Evolutionary conservation across 2,329 filamentous ascomycete species (phyloP), one percentile per base, ranked within the genome.

Genomic region (Alternaria sp.): DNA sequence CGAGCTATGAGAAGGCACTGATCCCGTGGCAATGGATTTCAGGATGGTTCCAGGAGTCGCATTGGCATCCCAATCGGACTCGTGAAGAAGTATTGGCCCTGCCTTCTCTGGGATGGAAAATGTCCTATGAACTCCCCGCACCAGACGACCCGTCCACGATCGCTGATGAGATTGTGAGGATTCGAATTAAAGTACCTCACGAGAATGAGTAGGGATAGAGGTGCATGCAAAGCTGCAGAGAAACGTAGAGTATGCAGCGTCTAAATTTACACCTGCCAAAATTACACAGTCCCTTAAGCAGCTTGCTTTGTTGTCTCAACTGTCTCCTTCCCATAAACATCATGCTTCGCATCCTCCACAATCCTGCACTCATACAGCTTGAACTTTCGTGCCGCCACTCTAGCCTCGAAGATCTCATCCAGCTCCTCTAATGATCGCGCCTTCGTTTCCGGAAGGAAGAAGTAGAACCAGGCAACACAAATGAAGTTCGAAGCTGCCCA

Each of bases 371-470:
- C 25, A 43, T 75, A 73, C 43, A 58, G 37, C 28, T 58, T 67
- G 59, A 75, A 75, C 21, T 68, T 69, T 10, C 70, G 44, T 26
- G 73, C 73, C 1, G 63, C 23, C n/a, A 72, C 59, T 5, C 66
- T 63, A 3, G 67, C 69, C 37, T 73, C 70, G 33, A 78, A 77
- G 15, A 75, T 69, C 55, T 76, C 72, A 55, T 75, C 75, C 1
- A 76, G 57, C 53, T 77, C 74, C 53, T 77, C 74, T 1, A 76
- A 46, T 6, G 67, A 69, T 12, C 71, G 55, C 15, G 64, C 69
- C 20, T 75, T 73, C 23, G 74, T 73, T 68, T 87, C 87, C 1
- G 87, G 88, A 68, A 90, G 86, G 78, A 89, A 89, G 73, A 88
- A 84, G 20, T 89, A 81, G 25, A 84, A 90, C 43, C 92, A 79